Evolutionary conservation across 2,329 filamentous ascomycete species (phyloP).

Genomic region (Aureobasidium sp.): DNA sequence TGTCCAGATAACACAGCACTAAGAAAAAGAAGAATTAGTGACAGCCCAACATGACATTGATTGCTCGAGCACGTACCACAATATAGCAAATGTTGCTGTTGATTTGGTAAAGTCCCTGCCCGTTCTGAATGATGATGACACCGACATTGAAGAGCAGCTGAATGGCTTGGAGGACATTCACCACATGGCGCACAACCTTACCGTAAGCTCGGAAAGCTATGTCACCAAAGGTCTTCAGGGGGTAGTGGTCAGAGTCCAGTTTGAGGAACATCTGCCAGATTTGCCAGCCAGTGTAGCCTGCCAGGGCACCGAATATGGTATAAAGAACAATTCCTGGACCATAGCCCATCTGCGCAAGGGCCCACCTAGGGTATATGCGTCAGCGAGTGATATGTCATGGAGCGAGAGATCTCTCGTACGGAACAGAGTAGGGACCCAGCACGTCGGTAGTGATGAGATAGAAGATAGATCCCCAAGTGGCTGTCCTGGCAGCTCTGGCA

Average conservation of each 20-base stretch:
- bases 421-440: conserved; percentile 32
- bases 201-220: conserved; percentile 37
- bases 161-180: conserved; percentile 35
- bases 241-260: conserved; percentile 37
- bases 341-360: conserved; percentile 27
- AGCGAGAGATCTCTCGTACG: conserved; percentile 19
- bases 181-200: conserved; percentile 30
- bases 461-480: conserved; percentile 34
- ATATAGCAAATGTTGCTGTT: conserved; percentile 45
- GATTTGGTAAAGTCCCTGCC: conserved; percentile 36
- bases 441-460: conserved; percentile 41
- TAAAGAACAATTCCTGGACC: conserved; percentile 34
- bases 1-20: conserved; percentile 21
- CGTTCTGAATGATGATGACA: conserved; percentile 47
- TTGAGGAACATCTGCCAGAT: conserved; percentile 36
- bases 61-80: conserved; percentile 33
- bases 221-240: conserved; percentile 36
- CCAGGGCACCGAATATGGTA: conserved; percentile 32
- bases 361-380: conserved; percentile 21
- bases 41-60: too few species aligned
- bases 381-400: too few species aligned
- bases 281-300: conserved; percentile 33
- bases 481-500: conserved; percentile 30
- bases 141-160: conserved; percentile 46
- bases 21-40: not conserved